Evolutionary conservation across 768 basidiomycete species (phyloP).

Genomic region (Sarcomyxa edulis): DNA sequence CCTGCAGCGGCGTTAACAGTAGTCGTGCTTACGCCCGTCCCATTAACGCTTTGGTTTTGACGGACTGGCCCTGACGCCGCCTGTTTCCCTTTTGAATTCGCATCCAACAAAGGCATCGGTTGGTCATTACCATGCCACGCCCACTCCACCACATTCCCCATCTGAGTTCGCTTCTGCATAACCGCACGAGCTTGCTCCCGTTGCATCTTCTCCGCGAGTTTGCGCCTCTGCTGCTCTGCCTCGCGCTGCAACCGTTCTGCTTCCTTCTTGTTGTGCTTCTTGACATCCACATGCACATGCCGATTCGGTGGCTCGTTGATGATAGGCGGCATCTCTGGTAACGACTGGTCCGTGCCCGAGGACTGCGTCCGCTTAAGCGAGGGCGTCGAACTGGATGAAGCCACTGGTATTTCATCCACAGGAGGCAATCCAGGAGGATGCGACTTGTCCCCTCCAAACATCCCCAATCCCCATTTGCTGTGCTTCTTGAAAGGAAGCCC

Average conservation of each 20-base stretch:
- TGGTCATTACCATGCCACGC: conserved; percentile 25
- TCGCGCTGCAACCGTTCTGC: conserved; percentile 73
- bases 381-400: conserved; percentile 47
- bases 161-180: conserved; percentile 81
- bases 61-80: conserved; percentile 62
- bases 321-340: conserved; percentile 49
- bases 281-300: conserved; percentile 57
- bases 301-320: conserved; percentile 29
- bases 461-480: conserved; percentile 58
- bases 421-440: conserved; percentile 60
- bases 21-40: conserved; percentile 33
- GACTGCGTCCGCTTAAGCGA: conserved; percentile 79
- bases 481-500: conserved; percentile 67
- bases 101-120: conserved; percentile 35
- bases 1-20: conserved; percentile 62
- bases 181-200: conserved; percentile 89
- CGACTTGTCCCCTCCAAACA: conserved; percentile 74
- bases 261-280: conserved; percentile 76
- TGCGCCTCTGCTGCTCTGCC: conserved; percentile 81
- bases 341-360: conserved; percentile 66
- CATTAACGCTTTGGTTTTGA: conserved; percentile 42
- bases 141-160: conserved; percentile 66
- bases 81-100: conserved; percentile 40
- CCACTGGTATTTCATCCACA: conserved; percentile 63
- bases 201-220: conserved; percentile 65